phyloP scores from a whole-genome alignment of 768 basidiomycete genomes.

The Boletus insuetus region DNA sequence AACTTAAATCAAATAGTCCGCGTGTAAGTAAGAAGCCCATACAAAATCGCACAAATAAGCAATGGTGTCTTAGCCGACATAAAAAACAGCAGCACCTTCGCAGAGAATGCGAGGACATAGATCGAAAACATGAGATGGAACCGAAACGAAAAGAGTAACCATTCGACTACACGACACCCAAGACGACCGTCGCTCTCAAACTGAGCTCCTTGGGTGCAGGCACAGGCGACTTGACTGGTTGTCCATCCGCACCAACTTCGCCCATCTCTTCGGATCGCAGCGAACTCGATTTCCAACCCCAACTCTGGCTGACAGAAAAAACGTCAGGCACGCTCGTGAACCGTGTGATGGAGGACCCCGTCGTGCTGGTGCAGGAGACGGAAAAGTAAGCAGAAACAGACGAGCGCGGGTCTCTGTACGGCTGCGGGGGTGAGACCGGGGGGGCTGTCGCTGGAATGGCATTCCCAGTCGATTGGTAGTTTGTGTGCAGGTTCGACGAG shows the following conservation, averaged over 20 bases:
- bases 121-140: slow-evolving; percentile 6
- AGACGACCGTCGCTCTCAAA: slow-evolving; percentile 73
- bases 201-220: slow-evolving; percentile 49
- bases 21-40: not conserved
- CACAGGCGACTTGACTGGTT: slow-evolving; percentile 29
- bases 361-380: slow-evolving; percentile 76
- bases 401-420: slow-evolving; percentile 73
- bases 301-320: slow-evolving; percentile 83
- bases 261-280: slow-evolving; percentile 49
- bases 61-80: not conserved
- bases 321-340: slow-evolving; percentile 86
- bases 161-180: slow-evolving; percentile 61
- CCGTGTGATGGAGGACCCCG: slow-evolving; percentile 77
- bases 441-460: slow-evolving; percentile 42
- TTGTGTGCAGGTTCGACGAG: slow-evolving; percentile 14
- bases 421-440: slow-evolving; percentile 53
- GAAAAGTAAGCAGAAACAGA: slow-evolving; percentile 78
- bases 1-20: too few species aligned
- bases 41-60: not conserved
- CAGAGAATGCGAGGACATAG: not conserved
- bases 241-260: slow-evolving; percentile 35
- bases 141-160: not conserved
- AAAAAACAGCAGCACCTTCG: too few species aligned
- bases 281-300: slow-evolving; percentile 85
- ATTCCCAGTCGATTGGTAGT: slow-evolving; percentile 22